Conservation (phyloP, 176 grass and related monocot genomes). For the Musa itinerans region DNA sequence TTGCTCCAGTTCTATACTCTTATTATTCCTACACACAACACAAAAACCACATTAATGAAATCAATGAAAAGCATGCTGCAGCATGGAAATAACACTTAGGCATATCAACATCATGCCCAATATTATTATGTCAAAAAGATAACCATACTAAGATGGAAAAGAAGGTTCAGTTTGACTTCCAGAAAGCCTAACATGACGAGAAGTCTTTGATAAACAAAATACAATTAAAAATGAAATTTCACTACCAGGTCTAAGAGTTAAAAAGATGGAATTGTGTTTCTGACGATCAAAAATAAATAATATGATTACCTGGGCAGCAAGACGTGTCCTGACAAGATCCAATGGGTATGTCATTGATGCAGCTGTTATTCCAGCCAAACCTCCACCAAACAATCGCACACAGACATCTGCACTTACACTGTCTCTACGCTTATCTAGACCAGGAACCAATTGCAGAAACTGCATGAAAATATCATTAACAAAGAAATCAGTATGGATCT, state of each 20-base stretch:
- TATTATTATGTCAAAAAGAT: background rate
- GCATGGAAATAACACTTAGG: too few species aligned
- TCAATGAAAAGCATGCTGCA: too few species aligned
- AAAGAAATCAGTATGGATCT: background rate
- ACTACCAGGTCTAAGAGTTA: background rate
- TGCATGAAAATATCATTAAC: constrained; percentile 26
- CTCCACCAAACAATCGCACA: constrained; percentile 63
- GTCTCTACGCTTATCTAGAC: constrained; percentile 56
- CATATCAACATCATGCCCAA: too few species aligned
- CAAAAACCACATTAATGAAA: too few species aligned
- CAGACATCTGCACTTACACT: constrained; percentile 59
- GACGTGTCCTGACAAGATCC: constrained; percentile 80
- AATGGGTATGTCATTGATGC: constrained; percentile 83
- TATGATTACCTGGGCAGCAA: constrained; percentile 71
- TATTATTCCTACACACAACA: too few species aligned
- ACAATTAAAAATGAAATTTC: background rate
- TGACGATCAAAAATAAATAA: background rate
- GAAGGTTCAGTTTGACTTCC: background rate
- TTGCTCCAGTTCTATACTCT: too few species aligned
- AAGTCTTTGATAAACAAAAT: background rate
- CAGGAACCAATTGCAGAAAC: constrained; percentile 67
- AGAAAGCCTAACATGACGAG: background rate
- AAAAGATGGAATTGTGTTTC: background rate
- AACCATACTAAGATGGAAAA: background rate
- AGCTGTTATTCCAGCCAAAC: constrained; percentile 91